These are phyloP conservation scores for Claviceps citrina DNA, from an alignment of 2,329 filamentous ascomycete genomes.

Conservation along the genomic window DNA sequence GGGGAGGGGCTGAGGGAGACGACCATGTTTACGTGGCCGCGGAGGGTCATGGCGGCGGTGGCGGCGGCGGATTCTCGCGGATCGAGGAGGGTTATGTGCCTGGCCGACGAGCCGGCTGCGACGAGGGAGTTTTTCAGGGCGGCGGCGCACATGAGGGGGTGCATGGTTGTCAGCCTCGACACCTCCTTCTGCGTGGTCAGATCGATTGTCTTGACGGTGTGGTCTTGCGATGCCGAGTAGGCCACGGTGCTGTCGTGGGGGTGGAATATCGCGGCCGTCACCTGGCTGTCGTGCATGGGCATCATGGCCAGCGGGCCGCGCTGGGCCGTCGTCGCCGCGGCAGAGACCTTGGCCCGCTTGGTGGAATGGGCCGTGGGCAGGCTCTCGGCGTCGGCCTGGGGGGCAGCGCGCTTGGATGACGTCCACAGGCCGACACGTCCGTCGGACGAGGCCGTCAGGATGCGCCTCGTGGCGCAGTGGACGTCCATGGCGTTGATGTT, in stretches of 20 bases:
- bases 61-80: conserved; percentile 62
- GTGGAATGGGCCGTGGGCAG: conserved; percentile 51
- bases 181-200: conserved; percentile 66
- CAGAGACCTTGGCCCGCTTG: conserved; percentile 60
- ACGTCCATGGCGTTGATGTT: conserved; percentile 61
- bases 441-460: conserved; percentile 77
- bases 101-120: conserved; percentile 64
- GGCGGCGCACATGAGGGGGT: conserved; percentile 66
- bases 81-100: conserved; percentile 87
- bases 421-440: conserved; percentile 81
- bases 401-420: conserved; percentile 58
- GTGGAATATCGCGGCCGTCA: conserved; percentile 73
- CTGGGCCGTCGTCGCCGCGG: conserved; percentile 37
- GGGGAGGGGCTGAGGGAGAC: conserved; percentile 34
- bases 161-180: conserved; percentile 67
- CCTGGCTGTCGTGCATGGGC: conserved; percentile 54
- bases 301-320: conserved; percentile 67
- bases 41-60: conserved; percentile 76
- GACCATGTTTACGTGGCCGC: conserved; percentile 70
- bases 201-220: conserved; percentile 81
- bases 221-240: conserved; percentile 84
- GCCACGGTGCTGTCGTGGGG: conserved; percentile 71
- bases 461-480: conserved; percentile 55
- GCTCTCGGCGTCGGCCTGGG: conserved; percentile 53
- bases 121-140: conserved; percentile 51